A percentile compares a stretch with the other conserved stretches of the same genome.
Evolutionary conservation across 140 eudicot species (phyloP).

Genomic region (Cichorium intybus): DNA sequence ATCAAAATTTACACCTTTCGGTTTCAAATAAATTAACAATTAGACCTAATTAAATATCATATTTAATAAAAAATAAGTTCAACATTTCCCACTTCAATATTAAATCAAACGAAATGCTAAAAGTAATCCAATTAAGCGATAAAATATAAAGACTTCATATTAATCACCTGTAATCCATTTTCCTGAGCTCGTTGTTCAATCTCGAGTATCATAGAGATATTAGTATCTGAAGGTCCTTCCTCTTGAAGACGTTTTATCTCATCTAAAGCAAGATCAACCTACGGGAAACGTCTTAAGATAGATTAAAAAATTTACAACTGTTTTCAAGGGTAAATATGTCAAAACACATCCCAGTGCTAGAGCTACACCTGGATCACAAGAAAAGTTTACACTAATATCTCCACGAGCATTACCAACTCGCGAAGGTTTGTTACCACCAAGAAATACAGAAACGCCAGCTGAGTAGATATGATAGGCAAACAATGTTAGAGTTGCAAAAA

Average conservation of each 20-base stretch:
- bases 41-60: too few relatives aligned
- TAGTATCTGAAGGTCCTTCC: slow-evolving; percentile 88
- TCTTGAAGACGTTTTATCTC: slow-evolving; percentile 85
- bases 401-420: slow-evolving; percentile 82
- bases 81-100: too few relatives aligned
- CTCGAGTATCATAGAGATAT: slow-evolving; percentile 74
- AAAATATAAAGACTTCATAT: too few relatives aligned
- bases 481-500: slow-evolving; percentile 20
- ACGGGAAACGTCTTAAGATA: slow-evolving; percentile 11
- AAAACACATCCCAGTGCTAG: slow-evolving; percentile 54
- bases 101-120: too few relatives aligned
- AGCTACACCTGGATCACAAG: slow-evolving; percentile 87
- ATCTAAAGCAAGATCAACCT: slow-evolving; percentile 93
- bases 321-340: slow-evolving; percentile 2
- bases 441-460: slow-evolving; percentile 83
- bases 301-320: neutral
- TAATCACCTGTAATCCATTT: slow-evolving; percentile 88
- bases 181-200: slow-evolving; percentile 98
- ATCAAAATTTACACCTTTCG: too few relatives aligned
- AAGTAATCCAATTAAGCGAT: too few relatives aligned
- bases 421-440: slow-evolving; percentile 96
- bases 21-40: too few relatives aligned
- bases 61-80: too few relatives aligned
- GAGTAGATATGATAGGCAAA: slow-evolving; percentile 68
- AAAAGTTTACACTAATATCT: slow-evolving; percentile 83